Evolutionary conservation across 1,284 basidiomycete genomes (phyloP).

Genomic region (Schizopora paradoxa): DNA sequence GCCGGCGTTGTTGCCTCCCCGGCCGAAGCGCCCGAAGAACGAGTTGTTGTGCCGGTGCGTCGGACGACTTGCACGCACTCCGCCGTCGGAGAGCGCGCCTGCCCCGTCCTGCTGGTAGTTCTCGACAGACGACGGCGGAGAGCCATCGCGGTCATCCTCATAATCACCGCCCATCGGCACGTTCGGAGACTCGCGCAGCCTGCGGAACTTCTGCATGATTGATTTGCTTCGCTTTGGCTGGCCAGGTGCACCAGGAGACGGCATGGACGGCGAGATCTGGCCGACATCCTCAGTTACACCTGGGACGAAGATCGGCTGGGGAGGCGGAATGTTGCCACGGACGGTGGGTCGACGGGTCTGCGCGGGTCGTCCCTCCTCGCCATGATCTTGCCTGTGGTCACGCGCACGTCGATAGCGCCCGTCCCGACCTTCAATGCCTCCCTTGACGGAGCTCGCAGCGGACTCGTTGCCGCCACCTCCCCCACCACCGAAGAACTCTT

Average conservation of each 20-base stretch:
- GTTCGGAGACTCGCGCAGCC: slow-evolving; percentile 77
- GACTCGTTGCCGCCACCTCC: slow-evolving; percentile 45
- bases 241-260: slow-evolving; percentile 30
- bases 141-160: slow-evolving; percentile 35
- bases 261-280: slow-evolving; percentile 29
- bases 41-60: slow-evolving; percentile 67
- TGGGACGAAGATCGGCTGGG: slow-evolving; percentile 69
- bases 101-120: slow-evolving; percentile 21
- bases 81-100: slow-evolving; percentile 20
- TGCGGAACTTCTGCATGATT: slow-evolving; percentile 77
- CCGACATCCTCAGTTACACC: slow-evolving; percentile 37
- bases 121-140: slow-evolving; percentile 45
- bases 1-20: slow-evolving; percentile 21
- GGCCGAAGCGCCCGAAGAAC: slow-evolving; percentile 65
- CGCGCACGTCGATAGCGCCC: slow-evolving; percentile 9
- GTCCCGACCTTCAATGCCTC: slow-evolving; percentile 44
- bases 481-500: slow-evolving; percentile 75
- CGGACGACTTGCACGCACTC: slow-evolving; percentile 34
- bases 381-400: slow-evolving; percentile 38
- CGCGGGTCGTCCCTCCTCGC: slow-evolving; percentile 32
- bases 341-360: slow-evolving; percentile 29
- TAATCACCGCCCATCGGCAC: slow-evolving; percentile 58
- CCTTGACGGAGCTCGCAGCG: slow-evolving; percentile 59
- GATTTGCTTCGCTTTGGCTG: slow-evolving; percentile 68
- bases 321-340: slow-evolving; percentile 60